Percentiles rank a stretch among this genome's conserved stretches.
Evolutionary conservation across 192 early-diverging fungal species (phyloP).

Genomic region (Backusella macrospora): DNA sequence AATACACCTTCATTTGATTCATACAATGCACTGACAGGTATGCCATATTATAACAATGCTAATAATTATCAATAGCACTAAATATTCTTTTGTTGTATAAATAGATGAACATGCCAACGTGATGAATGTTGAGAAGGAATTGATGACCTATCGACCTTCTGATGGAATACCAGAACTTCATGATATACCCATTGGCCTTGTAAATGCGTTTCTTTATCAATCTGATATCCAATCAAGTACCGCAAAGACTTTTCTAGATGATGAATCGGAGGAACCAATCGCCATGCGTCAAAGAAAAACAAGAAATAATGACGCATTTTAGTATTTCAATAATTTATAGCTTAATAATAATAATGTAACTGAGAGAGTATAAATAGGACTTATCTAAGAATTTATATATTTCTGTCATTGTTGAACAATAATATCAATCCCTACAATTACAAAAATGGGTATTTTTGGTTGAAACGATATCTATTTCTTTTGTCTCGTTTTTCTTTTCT

Average conservation of each 20-base stretch:
- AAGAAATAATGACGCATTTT: not conserved
- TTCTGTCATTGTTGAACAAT: no score
- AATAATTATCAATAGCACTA: not conserved
- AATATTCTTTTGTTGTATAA: slow-evolving; percentile 11
- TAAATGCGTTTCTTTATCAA: slow-evolving; percentile 72
- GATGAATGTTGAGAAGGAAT: slow-evolving; percentile 39
- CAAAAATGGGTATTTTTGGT: not conserved
- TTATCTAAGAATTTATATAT: not conserved
- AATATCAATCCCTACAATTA: not conserved
- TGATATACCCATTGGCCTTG: slow-evolving; percentile 71
- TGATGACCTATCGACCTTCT: slow-evolving; percentile 31
- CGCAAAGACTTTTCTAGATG: not conserved
- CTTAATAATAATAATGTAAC: not conserved
- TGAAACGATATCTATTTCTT: not conserved
- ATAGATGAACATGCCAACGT: slow-evolving; percentile 60
- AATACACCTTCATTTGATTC: slow-evolving; percentile 79
- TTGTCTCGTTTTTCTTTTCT: not conserved
- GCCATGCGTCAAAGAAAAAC: no score
- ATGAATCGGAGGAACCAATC: not conserved
- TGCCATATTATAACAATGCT: not conserved
- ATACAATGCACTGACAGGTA: slow-evolving; percentile 74
- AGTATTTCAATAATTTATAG: not conserved
- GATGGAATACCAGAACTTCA: slow-evolving; percentile 64
- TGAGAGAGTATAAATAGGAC: not conserved
- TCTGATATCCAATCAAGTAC: slow-evolving; percentile 28